phyloP scores from a whole-genome alignment of 2,329 filamentous ascomycete species.

The Fusarium heterosporum region DNA sequence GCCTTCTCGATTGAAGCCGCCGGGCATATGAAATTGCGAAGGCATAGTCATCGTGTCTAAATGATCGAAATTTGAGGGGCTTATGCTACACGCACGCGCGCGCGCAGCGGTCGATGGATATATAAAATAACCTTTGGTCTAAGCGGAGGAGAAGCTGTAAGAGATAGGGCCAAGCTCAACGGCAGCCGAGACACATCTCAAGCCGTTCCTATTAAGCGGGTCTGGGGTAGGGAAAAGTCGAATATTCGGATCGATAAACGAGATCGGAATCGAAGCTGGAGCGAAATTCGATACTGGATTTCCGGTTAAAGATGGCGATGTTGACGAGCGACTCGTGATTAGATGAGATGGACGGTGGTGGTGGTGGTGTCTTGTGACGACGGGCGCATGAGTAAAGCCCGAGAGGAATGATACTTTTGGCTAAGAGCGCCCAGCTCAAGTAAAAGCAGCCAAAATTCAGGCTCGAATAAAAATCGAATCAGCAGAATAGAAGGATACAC shows the following conservation, averaged over 20 bases:
- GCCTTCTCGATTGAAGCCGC: slow-evolving; percentile 52
- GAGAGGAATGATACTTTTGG: slow-evolving; percentile 16
- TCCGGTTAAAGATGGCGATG: slow-evolving; percentile 8
- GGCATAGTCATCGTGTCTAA: slow-evolving; percentile 45
- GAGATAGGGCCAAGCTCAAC: slow-evolving; percentile 34
- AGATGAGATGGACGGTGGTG: slow-evolving; percentile 26
- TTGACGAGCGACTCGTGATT: slow-evolving; percentile 34
- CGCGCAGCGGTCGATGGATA: slow-evolving; percentile 7
- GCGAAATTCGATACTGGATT: neutral
- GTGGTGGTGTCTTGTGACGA: slow-evolving; percentile 40
- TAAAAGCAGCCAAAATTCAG: slow-evolving; percentile 15
- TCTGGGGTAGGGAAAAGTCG: slow-evolving; percentile 26
- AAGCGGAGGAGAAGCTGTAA: slow-evolving; percentile 25
- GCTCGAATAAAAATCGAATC: slow-evolving; percentile 4
- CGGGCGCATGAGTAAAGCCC: slow-evolving; percentile 18
- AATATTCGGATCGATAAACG: slow-evolving; percentile 18
- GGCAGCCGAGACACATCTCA: slow-evolving; percentile 48
- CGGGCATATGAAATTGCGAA: slow-evolving; percentile 53
- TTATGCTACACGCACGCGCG: slow-evolving; percentile 5
- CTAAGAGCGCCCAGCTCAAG: slow-evolving; percentile 34
- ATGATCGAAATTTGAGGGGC: slow-evolving; percentile 13
- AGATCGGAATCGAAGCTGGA: slow-evolving; percentile 12
- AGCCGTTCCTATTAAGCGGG: slow-evolving; percentile 25
- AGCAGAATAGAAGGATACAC: neutral
- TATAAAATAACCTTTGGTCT: slow-evolving; percentile 16